Evolutionary conservation across 202 grass and related monocot genomes (phyloP).

Genomic region (Bolboschoenoplectus hybrid): DNA sequence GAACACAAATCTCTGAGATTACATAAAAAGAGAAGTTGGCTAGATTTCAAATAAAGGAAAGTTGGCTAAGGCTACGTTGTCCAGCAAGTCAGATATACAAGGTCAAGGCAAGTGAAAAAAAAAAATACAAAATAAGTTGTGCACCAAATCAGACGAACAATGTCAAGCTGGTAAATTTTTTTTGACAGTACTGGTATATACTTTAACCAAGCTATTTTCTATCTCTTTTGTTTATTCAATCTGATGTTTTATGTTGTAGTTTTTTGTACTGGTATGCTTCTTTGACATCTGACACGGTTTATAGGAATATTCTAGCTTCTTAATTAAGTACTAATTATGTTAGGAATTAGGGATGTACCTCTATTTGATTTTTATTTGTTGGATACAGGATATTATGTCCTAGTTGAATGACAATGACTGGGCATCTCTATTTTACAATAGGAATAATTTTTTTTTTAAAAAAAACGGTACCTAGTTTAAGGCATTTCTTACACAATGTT

Average conservation of each 20-base stretch:
- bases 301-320: neutral
- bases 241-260: neutral
- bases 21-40: neutral
- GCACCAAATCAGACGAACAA: neutral
- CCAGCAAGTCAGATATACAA: neutral
- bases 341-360: neutral
- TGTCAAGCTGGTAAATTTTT: neutral
- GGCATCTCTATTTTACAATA: constrained; percentile 16
- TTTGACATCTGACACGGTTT: neutral
- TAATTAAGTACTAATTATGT: neutral
- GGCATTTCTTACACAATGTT: neutral
- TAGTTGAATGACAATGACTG: neutral
- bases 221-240: neutral
- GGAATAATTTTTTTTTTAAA: neutral
- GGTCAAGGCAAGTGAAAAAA: neutral
- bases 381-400: neutral
- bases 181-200: neutral
- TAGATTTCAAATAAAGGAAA: neutral
- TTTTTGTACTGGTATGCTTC: neutral
- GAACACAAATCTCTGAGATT: neutral
- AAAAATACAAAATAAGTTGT: neutral
- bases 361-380: neutral
- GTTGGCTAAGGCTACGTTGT: neutral
- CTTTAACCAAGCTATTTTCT: neutral
- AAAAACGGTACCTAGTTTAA: neutral